Evolutionary conservation across 331 rosid genomes (phyloP).

Genomic region (Dryas integrifolia): DNA sequence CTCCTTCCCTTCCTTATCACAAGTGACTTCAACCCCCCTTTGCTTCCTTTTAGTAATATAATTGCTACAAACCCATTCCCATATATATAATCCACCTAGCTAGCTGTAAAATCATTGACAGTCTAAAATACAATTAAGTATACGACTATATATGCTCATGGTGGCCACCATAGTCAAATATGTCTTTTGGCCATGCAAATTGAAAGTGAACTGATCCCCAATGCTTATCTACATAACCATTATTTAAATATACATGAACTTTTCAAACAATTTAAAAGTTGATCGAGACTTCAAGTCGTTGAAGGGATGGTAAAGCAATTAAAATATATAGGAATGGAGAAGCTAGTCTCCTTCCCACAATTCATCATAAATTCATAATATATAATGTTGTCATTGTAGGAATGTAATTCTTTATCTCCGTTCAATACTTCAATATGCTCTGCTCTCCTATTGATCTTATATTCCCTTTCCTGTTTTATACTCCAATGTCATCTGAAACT

Average conservation of each 20-base stretch:
- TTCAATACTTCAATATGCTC: background rate
- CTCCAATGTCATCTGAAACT: background rate
- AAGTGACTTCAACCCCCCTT: no score
- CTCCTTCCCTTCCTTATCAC: no score
- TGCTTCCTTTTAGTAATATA: background rate
- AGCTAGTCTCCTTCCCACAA: background rate
- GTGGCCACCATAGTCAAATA: background rate
- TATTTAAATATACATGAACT: background rate
- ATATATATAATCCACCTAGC: background rate
- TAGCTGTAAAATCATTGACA: background rate
- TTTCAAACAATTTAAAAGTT: background rate
- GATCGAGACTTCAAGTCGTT: background rate
- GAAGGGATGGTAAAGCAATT: background rate
- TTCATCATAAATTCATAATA: background rate
- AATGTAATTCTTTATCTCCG: slow-evolving; percentile 1
- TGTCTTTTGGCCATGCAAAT: background rate
- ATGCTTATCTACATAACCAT: background rate
- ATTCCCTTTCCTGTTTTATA: background rate
- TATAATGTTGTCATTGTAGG: background rate
- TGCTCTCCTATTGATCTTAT: background rate
- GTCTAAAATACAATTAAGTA: background rate
- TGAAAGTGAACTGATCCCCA: background rate
- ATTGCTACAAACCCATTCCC: background rate
- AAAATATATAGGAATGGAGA: background rate
- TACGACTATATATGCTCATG: background rate